Evolutionary conservation across 1,284 basidiomycete species (phyloP).

Genomic region (Athelia sp.): DNA sequence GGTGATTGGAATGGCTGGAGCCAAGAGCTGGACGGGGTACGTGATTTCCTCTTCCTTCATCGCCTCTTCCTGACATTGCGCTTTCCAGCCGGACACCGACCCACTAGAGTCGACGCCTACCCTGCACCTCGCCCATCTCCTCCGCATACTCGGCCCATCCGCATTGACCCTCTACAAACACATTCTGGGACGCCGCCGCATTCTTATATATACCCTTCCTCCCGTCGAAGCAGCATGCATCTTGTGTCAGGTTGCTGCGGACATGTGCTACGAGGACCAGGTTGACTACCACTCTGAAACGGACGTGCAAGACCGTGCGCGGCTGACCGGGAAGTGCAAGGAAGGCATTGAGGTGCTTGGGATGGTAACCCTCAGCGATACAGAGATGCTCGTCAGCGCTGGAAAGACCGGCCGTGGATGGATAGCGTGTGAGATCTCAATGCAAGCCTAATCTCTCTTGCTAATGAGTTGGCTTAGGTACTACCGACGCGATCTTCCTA

Average conservation of each 20-base stretch:
- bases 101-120: slow-evolving; percentile 42
- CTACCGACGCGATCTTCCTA: slow-evolving; percentile 76
- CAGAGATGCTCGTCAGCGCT: slow-evolving; percentile 55
- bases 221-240: slow-evolving; percentile 75
- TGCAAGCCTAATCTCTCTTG: neutral
- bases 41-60: slow-evolving; percentile 14
- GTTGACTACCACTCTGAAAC: slow-evolving; percentile 20
- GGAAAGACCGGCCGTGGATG: slow-evolving; percentile 59
- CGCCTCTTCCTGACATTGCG: slow-evolving; percentile 4
- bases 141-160: slow-evolving; percentile 73
- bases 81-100: slow-evolving; percentile 27
- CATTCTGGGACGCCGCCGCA: slow-evolving; percentile 61
- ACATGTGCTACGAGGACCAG: slow-evolving; percentile 63
- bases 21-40: slow-evolving; percentile 52
- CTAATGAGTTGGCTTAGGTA: slow-evolving; percentile 32
- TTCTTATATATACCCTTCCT: slow-evolving; percentile 72
- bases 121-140: slow-evolving; percentile 59
- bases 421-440: slow-evolving; percentile 62
- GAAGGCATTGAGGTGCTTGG: slow-evolving; percentile 66
- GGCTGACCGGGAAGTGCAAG: slow-evolving; percentile 39
- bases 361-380: slow-evolving; percentile 69
- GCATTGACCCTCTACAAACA: slow-evolving; percentile 74
- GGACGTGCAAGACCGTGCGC: slow-evolving; percentile 17
- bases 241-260: slow-evolving; percentile 68
- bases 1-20: slow-evolving; percentile 65